These are phyloP conservation scores for Ormosia semicastrata DNA, from an alignment of 306 rosid genomes.

Conservation along the genomic window DNA sequence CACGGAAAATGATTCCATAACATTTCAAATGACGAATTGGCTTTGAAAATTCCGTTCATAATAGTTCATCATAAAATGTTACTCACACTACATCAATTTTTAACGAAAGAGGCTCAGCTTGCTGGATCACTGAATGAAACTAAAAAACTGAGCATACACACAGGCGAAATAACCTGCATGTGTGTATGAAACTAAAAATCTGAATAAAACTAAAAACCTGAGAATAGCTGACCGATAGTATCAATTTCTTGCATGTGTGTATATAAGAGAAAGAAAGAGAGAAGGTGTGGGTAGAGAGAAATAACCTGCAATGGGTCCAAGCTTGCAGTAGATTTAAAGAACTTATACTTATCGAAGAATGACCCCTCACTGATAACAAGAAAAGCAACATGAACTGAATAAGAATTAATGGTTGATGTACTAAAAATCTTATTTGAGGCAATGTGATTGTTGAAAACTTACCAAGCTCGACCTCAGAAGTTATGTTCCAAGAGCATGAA, in stretches of 20 bases:
- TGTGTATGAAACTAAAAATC: background rate
- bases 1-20: background rate
- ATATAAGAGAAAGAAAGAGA: background rate
- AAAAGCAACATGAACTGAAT: slow-evolving; percentile 15
- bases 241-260: background rate
- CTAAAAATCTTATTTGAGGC: background rate
- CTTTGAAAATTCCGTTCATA: background rate
- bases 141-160: background rate
- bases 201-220: background rate
- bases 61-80: background rate
- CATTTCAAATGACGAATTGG: background rate
- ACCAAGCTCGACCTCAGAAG: slow-evolving; percentile 73
- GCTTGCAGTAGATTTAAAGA: slow-evolving; percentile 74
- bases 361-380: slow-evolving; percentile 70
- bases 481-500: slow-evolving; percentile 85
- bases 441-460: slow-evolving; percentile 25
- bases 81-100: background rate
- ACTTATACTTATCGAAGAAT: slow-evolving; percentile 72
- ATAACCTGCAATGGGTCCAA: slow-evolving; percentile 79
- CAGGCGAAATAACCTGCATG: background rate
- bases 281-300: slow-evolving; percentile 13
- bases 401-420: background rate
- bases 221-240: background rate
- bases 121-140: background rate
- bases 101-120: background rate